Conservation (phyloP, 805 yeast genomes). For the Saturnispora halmiae region DNA sequence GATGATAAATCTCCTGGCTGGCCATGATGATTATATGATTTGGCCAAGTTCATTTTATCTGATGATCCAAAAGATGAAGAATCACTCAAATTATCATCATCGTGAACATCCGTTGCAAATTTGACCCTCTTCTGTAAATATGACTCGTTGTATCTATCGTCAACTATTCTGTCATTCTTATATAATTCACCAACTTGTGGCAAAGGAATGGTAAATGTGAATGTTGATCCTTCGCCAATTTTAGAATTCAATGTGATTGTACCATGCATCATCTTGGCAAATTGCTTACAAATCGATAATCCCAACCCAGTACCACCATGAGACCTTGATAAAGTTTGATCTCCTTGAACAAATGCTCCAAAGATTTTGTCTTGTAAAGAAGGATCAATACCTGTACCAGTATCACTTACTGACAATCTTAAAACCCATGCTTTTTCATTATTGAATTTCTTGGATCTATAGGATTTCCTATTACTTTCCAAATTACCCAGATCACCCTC, state of each 20-base stretch:
- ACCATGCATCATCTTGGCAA: conserved; percentile 83
- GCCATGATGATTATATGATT: conserved; percentile 9
- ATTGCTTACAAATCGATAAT: conserved; percentile 76
- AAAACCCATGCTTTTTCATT: conserved; percentile 40
- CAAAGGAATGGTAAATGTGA: conserved; percentile 71
- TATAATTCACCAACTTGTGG: conserved; percentile 52
- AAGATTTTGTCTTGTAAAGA: conserved; percentile 75
- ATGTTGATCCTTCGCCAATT: conserved; percentile 77
- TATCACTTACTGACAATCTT: conserved; percentile 71
- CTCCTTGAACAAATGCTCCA: conserved; percentile 97
- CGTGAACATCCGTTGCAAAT: conserved; percentile 23
- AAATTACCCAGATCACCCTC: conserved; percentile 19
- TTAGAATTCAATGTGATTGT: conserved; percentile 63
- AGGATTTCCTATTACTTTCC: conserved; percentile 13
- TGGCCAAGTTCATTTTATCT: conserved; percentile 13
- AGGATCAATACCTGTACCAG: conserved; percentile 91
- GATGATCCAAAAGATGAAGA: neutral
- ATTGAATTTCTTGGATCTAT: conserved; percentile 17
- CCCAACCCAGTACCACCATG: conserved; percentile 97
- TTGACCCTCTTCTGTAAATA: conserved; percentile 37
- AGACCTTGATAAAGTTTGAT: conserved; percentile 81
- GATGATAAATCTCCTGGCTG: conserved; percentile 1
- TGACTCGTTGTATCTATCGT: conserved; percentile 55
- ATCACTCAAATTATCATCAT: neutral
- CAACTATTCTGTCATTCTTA: conserved; percentile 25